Evolutionary conservation across 192 early-diverging fungal species (phyloP).

Genomic region (Thamnidium elegans): DNA sequence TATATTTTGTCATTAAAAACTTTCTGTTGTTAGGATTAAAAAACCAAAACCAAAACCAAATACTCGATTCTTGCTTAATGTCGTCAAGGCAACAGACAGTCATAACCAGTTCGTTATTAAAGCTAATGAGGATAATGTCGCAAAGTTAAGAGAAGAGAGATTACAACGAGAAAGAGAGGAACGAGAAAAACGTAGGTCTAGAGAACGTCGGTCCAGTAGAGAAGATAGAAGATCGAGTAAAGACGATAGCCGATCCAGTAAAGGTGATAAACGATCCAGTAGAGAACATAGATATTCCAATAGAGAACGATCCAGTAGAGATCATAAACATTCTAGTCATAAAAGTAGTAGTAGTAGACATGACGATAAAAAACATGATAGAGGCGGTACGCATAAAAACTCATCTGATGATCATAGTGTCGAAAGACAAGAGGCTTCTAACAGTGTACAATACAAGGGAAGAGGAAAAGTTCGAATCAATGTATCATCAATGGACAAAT

Average conservation of each 20-base stretch:
- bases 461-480: constrained; percentile 40
- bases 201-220: not conserved
- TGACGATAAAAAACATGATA: not conserved
- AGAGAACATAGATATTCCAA: not conserved
- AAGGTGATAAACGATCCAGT: not conserved
- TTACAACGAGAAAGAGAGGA: constrained; percentile 10
- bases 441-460: constrained; percentile 20
- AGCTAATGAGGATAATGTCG: constrained; percentile 44
- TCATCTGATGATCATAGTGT: not conserved
- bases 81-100: constrained; percentile 52
- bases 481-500: constrained; percentile 55
- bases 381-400: not conserved
- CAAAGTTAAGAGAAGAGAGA: constrained; percentile 19
- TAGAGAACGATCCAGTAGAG: not conserved
- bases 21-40: not conserved
- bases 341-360: constrained; percentile 3
- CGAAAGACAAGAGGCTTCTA: not conserved
- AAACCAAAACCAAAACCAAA: constrained; percentile 44
- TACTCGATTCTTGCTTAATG: constrained; percentile 54
- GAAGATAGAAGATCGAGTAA: not conserved
- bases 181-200: not conserved
- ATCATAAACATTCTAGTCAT: constrained; percentile 12
- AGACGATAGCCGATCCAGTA: not conserved
- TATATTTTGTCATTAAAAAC: too few relatives aligned
- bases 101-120: constrained; percentile 54